phyloP scores from a whole-genome alignment of 139 green algal species.

The Raphidocelis subcapitata region DNA sequence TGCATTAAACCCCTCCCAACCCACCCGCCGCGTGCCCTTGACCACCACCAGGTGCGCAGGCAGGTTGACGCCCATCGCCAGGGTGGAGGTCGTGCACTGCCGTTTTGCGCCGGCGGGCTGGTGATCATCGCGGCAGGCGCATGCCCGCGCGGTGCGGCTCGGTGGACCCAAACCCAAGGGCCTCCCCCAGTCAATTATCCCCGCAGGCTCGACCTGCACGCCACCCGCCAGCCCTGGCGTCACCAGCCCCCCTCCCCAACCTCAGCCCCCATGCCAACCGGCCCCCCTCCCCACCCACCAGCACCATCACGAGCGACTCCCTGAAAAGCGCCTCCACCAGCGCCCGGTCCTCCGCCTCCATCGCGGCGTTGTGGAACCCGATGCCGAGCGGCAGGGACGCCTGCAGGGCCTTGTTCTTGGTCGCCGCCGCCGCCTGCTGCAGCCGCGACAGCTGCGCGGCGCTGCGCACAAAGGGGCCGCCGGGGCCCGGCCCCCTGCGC shows the following conservation, averaged over 20 bases:
- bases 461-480: slow-evolving; percentile 43
- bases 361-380: slow-evolving; percentile 82
- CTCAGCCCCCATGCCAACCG: too few relatives aligned
- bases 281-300: not conserved
- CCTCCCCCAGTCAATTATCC: too few relatives aligned
- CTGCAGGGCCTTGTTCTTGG: slow-evolving; percentile 44
- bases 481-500: not conserved
- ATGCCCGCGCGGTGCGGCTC: too few relatives aligned
- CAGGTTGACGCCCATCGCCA: slow-evolving; percentile 93
- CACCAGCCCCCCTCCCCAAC: too few relatives aligned
- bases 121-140: too few relatives aligned
- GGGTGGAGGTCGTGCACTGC: slow-evolving; percentile 86
- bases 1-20: too few relatives aligned
- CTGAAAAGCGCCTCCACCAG: slow-evolving; percentile 83
- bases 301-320: slow-evolving; percentile 50
- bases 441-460: slow-evolving; percentile 45
- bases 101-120: too few relatives aligned
- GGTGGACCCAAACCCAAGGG: too few relatives aligned
- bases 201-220: too few relatives aligned
- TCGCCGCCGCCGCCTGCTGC: slow-evolving; percentile 15
- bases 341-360: slow-evolving; percentile 67
- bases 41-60: slow-evolving; percentile 92
- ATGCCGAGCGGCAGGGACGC: slow-evolving; percentile 52
- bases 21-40: slow-evolving; percentile 67
- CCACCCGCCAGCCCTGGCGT: too few relatives aligned